Evolutionary conservation across 768 basidiomycete genomes (phyloP), one percentile per base, ranked within the genome.

Genomic region (Thelephora aurantiotincta): DNA sequence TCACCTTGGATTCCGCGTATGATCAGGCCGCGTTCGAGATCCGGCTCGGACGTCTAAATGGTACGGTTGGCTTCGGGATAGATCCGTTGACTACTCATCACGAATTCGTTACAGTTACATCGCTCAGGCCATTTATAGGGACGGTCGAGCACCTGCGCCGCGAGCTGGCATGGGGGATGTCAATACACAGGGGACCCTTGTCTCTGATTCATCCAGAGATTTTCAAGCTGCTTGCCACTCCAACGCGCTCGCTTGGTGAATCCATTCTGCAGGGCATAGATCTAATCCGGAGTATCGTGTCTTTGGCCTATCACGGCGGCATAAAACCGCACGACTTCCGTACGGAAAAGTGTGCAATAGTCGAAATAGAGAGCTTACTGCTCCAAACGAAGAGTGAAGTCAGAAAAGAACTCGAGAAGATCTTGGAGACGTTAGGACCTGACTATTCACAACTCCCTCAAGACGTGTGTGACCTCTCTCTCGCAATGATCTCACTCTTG

Each of bases 11-110:
- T 48, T 54, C 63, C 35, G 57, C 60, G 18, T 72, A 72, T 51
- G 65, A 65, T 2, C 69, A 69, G 50, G 70, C 72, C 11, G 60
- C 65, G 2, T 71, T 74, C 44, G 72, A 74, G 45, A 57, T 71
- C 26, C 64, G 70, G 5, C 50, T 72, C 6, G 70, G 71, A 19
- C 64, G 70, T 18, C 55, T 73, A 33, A 63, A 64, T 43, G 63
- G 72, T 73, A 51, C 50, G 63, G 26, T 30, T 46, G n/a, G 33
- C 13, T 46, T 12, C 44, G 5, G 14, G 16, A 26, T 4, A 34
- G 13, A 13, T 6, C 38, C 22, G 38, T 22, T 5, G 22, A 18
- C 12, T 9, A 30, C 26, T 30, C 26, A 30, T 30, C 4, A 30
- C 26, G 9, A 30, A 46, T 22, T 49, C 48, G 30, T 59, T 30